Base-by-base conservation (phyloP, 2,329 filamentous ascomycete species). In the Fusarium torulosum region DNA sequence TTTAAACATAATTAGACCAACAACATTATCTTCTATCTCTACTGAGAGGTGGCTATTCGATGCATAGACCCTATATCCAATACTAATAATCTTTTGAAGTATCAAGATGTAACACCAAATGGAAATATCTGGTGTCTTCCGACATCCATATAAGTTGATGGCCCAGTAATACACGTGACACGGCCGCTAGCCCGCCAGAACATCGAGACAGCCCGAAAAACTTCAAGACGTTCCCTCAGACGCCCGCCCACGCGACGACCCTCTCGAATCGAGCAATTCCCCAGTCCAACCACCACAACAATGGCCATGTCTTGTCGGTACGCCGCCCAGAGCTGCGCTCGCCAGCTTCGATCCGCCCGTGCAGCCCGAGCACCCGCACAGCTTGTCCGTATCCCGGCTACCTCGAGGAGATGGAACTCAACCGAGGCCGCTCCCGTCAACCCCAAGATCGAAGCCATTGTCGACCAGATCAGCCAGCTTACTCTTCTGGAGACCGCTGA, bases 401-500 rank as follows among this genome's bases (percentile, higher is more conserved):
- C 80, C 69, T 78, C 88, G 77, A 89, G 91, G 82, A 89, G 96
- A 87, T 94, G 93, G 91, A 92, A 96, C 81, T 95, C 93, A 67
- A 94, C 93, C 74, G 91, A 94, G 75, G 89, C 88, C 43, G 72
- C 83, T 63, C 73, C 84, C 58, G 79, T 87, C 74, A 97, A 92
- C 82, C 94, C 96, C 67, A 99, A 99, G 88, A 97, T 99, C 75
- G 82, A 90, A 74, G 88, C 88, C 62, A 99, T 99, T 77, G 96
- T 99, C 76, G 94, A 99, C 80, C 94, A 99, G 83, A 99, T 99
- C 81, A 97, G 95, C 83, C 90, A 96, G 88, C 91, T 99, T 87
- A 99, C 94, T 43, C 86, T 99, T 60, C 84, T 99, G 75, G 96
- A 99, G 87, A 99, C 96, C 38, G 95, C 96, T 59, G 96, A 98